phyloP scores from a whole-genome alignment of 75 land plant species.

The Pinus albicaulis region DNA sequence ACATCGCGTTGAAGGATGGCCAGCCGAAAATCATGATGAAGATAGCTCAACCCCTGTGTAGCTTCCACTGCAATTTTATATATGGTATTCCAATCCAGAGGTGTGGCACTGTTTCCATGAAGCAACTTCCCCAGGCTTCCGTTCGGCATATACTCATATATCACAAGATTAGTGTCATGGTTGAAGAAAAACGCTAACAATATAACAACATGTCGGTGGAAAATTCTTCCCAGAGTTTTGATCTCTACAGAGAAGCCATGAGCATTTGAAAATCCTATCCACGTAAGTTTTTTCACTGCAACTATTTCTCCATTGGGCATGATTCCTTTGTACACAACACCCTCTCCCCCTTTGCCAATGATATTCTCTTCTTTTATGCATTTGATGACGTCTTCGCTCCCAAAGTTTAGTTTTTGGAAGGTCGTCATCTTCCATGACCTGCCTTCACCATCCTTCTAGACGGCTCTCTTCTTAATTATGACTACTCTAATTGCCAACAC shows the following conservation, averaged over 20 bases:
- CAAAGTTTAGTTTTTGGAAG: conserved; percentile 58
- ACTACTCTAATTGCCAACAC: conserved; percentile 45
- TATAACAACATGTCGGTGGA: conserved; percentile 70
- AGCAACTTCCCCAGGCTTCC: conserved; percentile 70
- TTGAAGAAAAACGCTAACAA: conserved; percentile 62
- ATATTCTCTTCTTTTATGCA: conserved; percentile 71
- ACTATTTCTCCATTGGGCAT: conserved; percentile 59
- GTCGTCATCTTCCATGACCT: conserved; percentile 64
- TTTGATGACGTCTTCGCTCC: conserved; percentile 52
- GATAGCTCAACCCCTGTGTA: conserved; percentile 60
- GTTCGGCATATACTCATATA: conserved; percentile 72
- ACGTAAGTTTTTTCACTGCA: conserved; percentile 74
- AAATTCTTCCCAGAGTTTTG: conserved; percentile 59
- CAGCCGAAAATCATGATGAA: conserved; percentile 78
- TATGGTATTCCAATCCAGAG: conserved; percentile 50
- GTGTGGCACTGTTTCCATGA: conserved; percentile 59
- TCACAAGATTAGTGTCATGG: conserved; percentile 51
- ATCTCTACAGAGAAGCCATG: conserved; percentile 72
- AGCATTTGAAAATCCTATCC: conserved; percentile 28
- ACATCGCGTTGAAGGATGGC: conserved; percentile 71
- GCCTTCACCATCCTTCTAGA: conserved; percentile 4
- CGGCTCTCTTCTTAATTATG: conserved; percentile 12
- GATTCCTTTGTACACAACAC: conserved; percentile 76
- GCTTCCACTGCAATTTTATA: conserved; percentile 69
- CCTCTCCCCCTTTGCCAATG: conserved; percentile 81